Evolutionary conservation across 2,329 filamentous ascomycete genomes (phyloP), one percentile per base, ranked within the genome.

Genomic region (Cordyceps farinosa): DNA sequence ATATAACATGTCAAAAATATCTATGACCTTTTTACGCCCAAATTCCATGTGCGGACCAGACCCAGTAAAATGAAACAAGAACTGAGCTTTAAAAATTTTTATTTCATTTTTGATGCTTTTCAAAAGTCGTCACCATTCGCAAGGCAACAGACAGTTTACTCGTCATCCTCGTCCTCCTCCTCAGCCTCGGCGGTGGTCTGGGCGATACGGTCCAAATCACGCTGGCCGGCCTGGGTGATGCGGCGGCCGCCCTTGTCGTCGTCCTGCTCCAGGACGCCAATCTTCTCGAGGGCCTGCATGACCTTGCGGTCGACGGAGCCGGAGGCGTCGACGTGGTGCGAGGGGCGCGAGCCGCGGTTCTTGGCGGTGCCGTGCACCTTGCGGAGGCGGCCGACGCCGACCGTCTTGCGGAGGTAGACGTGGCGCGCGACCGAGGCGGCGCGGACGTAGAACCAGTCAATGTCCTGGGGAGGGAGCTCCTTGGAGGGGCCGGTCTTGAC

Each of bases 391-490:
- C 95, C 95, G 73, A 99, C 92, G 87, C 95, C 95, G 78, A 99
- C 93, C 69, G 93, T 97, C 88, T 99, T 99, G 85, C 95, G 91
- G 80, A 99, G 87, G 87, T 99, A 99, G 86, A 99, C 89, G 87
- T 98, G 94, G 78, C 93, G 92, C 76, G 95, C 95, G 78, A 99
- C 90, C 71, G 94, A 88, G 74, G 95, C 95, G 75, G 94, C 93
- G 78, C 95, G 93, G 79, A 88, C 80, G 82, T 88, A 91, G 85
- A 88, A 96, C 95, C 95, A 99, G 87, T 99, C 95, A 78, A 93
- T 91, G 81, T 93, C 90, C 88, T 98, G 93, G 76, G 94, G 95
- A 76, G 94, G 94, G 74, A 99, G 90, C 86, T 99, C 95, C 84
- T 97, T 97, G 79, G 90, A 90, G 78, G 89, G 87, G 76, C 92